Evolutionary conservation across 1,284 basidiomycete species (phyloP).

Genomic region (Apiotrichum akiyoshidainum): DNA sequence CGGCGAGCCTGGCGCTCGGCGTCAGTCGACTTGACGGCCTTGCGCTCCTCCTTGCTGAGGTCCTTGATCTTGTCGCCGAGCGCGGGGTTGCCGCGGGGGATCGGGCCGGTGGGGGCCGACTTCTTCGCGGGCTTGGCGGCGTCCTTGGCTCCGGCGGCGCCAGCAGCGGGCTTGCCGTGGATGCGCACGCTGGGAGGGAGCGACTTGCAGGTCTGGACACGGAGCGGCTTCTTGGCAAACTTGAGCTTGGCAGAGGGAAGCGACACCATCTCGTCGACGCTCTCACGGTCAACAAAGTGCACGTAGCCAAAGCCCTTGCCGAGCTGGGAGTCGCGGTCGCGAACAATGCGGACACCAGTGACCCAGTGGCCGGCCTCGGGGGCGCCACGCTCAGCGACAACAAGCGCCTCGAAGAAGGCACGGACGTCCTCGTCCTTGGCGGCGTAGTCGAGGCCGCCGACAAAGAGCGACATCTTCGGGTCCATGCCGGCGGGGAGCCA

Average conservation of each 20-base stretch:
- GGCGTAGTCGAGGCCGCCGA: conserved; percentile 90
- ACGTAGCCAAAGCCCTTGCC: conserved; percentile 99
- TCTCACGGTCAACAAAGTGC: conserved; percentile 76
- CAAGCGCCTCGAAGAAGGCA: conserved; percentile 76
- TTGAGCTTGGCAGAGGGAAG: conserved; percentile 70
- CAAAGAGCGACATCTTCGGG: conserved; percentile 80
- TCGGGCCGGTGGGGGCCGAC: conserved; percentile 12
- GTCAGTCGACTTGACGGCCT: conserved; percentile 71
- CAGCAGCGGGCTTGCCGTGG: conserved; percentile 15
- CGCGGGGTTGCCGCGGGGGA: conserved; percentile 71
- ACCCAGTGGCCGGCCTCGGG: conserved; percentile 61
- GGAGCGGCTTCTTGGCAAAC: conserved; percentile 82
- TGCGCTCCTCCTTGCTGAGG: conserved; percentile 80
- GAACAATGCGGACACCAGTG: conserved; percentile 76
- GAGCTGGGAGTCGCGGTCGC: conserved; percentile 87
- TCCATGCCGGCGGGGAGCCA: conserved; percentile 54
- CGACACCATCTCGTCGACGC: conserved; percentile 82
- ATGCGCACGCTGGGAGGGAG: conserved; percentile 37
- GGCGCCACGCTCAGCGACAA: conserved; percentile 70
- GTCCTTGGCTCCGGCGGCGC: background rate
- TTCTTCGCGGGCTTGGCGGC: conserved; percentile 6
- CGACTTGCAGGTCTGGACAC: conserved; percentile 78
- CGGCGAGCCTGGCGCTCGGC: conserved; percentile 74
- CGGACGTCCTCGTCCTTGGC: conserved; percentile 86
- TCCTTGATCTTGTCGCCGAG: conserved; percentile 72